Evolutionary conservation across 768 basidiomycete species (phyloP), one percentile per base, ranked within the genome.

Genomic region (Termitomyces sp.): DNA sequence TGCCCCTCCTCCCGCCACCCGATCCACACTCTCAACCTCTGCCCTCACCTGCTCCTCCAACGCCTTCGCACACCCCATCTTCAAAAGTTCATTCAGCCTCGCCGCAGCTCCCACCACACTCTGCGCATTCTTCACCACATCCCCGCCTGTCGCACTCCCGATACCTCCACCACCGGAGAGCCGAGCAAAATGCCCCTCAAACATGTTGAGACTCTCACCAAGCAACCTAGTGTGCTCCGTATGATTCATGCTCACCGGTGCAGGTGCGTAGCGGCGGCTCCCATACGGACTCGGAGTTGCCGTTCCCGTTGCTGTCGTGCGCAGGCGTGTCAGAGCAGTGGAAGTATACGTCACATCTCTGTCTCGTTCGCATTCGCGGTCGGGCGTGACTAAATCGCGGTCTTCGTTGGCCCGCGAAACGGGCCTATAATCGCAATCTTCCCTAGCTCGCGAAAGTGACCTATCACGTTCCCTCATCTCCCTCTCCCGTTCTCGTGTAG

Each of bases 1-100:
- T 65, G 17, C 38, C 46, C 12, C 59, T 62, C 11, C 61, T 65
- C n/a, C 40, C 43, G 53, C 53, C 50, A 4, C 37, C 37, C 37
- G 37, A 38, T 40, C 46, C 10, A 21, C 33, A 8, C n/a, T 63
- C 10, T 80, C 80, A 1, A 92, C 83, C 66, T 93, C 91, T 0
- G 85, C 81, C 40, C 87, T 81, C 48, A 94, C 86, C 69, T 91
- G 87, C 53, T 81, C 77, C 60, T 90, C 87, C 50, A 91, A 68
- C 1, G 91, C 85, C 42, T 75, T 70, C 54, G 76, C 71, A 14
- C 82, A 84, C 2, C 79, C 82, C 1, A 69, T 65, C 46, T 84
- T 75, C 62, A 92, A 68, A 60, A 87, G 72, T 51, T 63, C 77
- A 62, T 89, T 88, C 54, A 94, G 70, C 59, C 78, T 76, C 58